phyloP scores from a whole-genome alignment of 108 stramenopile genomes.

The Seminavis robusta region DNA sequence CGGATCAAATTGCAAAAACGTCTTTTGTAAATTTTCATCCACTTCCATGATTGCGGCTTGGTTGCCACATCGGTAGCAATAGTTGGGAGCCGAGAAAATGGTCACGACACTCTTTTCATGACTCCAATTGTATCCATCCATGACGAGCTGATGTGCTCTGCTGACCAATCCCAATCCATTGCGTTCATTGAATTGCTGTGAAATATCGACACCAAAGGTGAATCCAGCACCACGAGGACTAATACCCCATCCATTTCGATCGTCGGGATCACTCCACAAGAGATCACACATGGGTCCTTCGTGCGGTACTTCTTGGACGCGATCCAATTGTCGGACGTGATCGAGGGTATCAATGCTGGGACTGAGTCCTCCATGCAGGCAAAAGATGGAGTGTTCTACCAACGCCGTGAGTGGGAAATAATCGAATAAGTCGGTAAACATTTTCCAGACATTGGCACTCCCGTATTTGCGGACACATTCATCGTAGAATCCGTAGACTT shows the following conservation, averaged over 20 bases:
- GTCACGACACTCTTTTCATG: slow-evolving; percentile 95
- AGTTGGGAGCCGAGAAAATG: slow-evolving; percentile 98
- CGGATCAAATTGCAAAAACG: slow-evolving; percentile 94
- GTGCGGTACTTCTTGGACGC: slow-evolving; percentile 96
- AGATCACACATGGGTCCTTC: slow-evolving; percentile 99
- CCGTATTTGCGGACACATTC: slow-evolving; percentile 99
- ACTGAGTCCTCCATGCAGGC: slow-evolving; percentile 95
- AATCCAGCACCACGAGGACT: slow-evolving; percentile 96
- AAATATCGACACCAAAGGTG: slow-evolving; percentile 91
- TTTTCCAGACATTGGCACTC: slow-evolving; percentile 96
- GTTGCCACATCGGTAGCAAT: slow-evolving; percentile 99
- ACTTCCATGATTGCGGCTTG: slow-evolving; percentile 99
- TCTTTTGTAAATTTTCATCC: slow-evolving; percentile 62
- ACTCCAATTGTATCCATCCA: slow-evolving; percentile 98
- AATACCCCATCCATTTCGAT: slow-evolving; percentile 96
- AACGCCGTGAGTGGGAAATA: slow-evolving; percentile 95
- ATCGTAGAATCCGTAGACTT: slow-evolving; percentile 99
- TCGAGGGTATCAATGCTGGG: slow-evolving; percentile 94
- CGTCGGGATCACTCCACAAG: slow-evolving; percentile 98
- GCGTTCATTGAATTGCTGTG: slow-evolving; percentile 83
- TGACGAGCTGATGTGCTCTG: slow-evolving; percentile 91
- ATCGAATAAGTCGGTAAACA: slow-evolving; percentile 96
- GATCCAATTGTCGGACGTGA: slow-evolving; percentile 94
- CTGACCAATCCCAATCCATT: slow-evolving; percentile 87
- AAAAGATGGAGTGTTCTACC: slow-evolving; percentile 95